Evolutionary conservation across 164 flowering plant species (phyloP).

Genomic region (Brasenia schreberi): DNA sequence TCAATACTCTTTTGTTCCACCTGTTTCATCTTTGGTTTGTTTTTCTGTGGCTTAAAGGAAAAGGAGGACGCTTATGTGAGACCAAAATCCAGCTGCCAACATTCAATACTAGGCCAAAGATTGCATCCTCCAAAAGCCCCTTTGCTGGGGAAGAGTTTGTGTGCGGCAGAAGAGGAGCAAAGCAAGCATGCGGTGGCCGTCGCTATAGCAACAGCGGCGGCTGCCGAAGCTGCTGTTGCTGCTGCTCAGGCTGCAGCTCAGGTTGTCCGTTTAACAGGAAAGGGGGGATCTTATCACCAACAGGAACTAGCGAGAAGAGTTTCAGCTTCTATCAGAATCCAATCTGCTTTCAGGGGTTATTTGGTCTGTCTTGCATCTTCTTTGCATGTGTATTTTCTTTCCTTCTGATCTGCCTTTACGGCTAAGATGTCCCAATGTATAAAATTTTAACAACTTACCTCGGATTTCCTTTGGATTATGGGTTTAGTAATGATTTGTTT

Average conservation of each 20-base stretch:
- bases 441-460: neutral
- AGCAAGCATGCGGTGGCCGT: constrained; percentile 59
- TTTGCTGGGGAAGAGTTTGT: constrained; percentile 13
- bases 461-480: neutral
- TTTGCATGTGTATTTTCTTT: neutral
- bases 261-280: constrained; percentile 41
- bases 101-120: constrained; percentile 25
- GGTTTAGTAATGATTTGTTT: neutral
- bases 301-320: constrained; percentile 8
- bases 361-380: constrained; percentile 36
- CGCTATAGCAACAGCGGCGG: constrained; percentile 71
- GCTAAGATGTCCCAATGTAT: neutral
- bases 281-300: constrained; percentile 12
- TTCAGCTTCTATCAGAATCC: constrained; percentile 60
- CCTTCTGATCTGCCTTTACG: neutral
- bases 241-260: constrained; percentile 82
- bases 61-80: constrained; percentile 36
- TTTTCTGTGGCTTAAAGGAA: constrained; percentile 4
- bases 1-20: neutral
- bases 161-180: constrained; percentile 52
- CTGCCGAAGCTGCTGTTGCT: constrained; percentile 76
- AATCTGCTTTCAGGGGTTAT: constrained; percentile 51
- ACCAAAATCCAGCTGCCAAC: constrained; percentile 23
- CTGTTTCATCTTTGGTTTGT: neutral
- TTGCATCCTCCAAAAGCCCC: neutral